These are phyloP conservation scores for Chernovozyma aurita DNA, from an alignment of 1,139 yeast species.

Conservation along the genomic window DNA sequence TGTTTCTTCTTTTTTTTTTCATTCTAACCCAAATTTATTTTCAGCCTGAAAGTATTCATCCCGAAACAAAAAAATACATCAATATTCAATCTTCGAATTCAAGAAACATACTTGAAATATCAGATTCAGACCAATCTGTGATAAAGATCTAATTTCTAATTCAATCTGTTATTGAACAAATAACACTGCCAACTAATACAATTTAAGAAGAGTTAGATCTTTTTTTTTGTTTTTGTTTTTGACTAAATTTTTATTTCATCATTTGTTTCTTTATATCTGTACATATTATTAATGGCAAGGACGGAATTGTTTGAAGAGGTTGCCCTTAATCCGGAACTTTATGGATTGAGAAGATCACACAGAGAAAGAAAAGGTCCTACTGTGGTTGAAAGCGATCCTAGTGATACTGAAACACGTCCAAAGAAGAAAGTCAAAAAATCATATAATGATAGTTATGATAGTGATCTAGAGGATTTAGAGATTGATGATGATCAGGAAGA, in stretches of 20 bases:
- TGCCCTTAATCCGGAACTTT: slow-evolving; percentile 74
- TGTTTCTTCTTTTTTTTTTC: too few relatives aligned
- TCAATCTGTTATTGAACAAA: too few relatives aligned
- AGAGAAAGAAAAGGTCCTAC: slow-evolving; percentile 52
- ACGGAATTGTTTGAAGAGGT: slow-evolving; percentile 36
- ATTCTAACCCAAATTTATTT: too few relatives aligned
- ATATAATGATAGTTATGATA: slow-evolving; percentile 22
- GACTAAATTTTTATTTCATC: neutral
- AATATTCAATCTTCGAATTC: too few relatives aligned
- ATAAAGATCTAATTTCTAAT: too few relatives aligned
- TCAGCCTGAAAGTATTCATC: too few relatives aligned
- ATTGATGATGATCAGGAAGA: slow-evolving; percentile 25
- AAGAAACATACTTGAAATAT: too few relatives aligned
- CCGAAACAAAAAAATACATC: too few relatives aligned
- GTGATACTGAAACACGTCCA: slow-evolving; percentile 16
- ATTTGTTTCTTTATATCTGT: neutral
- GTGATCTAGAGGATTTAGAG: slow-evolving; percentile 20
- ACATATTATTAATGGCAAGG: slow-evolving; percentile 14
- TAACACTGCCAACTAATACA: too few relatives aligned
- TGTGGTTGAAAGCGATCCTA: slow-evolving; percentile 39
- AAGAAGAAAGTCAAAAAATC: slow-evolving; percentile 11
- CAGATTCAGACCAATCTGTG: too few relatives aligned
- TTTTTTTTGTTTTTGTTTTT: neutral
- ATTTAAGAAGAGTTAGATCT: too few relatives aligned
- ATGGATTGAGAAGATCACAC: slow-evolving; percentile 85